Percentiles rank a stretch among this genome's conserved stretches.
Conservation (phyloP, 2,329 filamentous ascomycete species). For the Metarhizium album region DNA sequence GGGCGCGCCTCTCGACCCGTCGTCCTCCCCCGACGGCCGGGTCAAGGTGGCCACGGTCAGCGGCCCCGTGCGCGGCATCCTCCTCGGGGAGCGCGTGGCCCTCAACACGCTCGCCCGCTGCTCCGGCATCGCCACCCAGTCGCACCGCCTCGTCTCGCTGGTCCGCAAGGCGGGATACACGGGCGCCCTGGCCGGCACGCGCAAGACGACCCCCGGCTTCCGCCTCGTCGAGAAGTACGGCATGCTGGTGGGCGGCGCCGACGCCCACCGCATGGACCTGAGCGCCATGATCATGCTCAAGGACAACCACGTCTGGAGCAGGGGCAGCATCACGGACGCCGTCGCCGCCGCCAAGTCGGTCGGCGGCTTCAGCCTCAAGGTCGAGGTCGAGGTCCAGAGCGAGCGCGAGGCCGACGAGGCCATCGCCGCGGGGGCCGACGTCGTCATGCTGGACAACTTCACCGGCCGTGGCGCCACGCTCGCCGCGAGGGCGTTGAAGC, state of each 20-base stretch:
- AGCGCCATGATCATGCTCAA: slow-evolving; percentile 97
- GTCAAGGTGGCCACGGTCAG: slow-evolving; percentile 66
- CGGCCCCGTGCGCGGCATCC: slow-evolving; percentile 67
- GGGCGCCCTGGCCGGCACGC: slow-evolving; percentile 81
- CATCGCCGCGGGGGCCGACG: slow-evolving; percentile 80
- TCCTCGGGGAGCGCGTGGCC: slow-evolving; percentile 89
- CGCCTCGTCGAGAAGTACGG: slow-evolving; percentile 95
- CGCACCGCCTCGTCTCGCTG: slow-evolving; percentile 40
- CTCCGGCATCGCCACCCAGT: slow-evolving; percentile 76
- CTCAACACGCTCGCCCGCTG: slow-evolving; percentile 85
- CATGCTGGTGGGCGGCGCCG: slow-evolving; percentile 87
- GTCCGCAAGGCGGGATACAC: slow-evolving; percentile 60
- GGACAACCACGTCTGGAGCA: slow-evolving; percentile 96
- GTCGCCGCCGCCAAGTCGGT: slow-evolving; percentile 74
- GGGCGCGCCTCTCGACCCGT: slow-evolving; percentile 55
- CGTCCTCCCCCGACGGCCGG: slow-evolving; percentile 28
- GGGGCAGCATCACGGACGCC: slow-evolving; percentile 74
- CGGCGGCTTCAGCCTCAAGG: slow-evolving; percentile 83
- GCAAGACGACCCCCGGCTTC: slow-evolving; percentile 96
- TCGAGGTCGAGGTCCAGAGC: slow-evolving; percentile 90
- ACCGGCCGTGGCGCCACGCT: slow-evolving; percentile 63
- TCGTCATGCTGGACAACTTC: slow-evolving; percentile 98
- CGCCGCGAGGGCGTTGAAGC: slow-evolving; percentile 66
- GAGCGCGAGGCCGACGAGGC: slow-evolving; percentile 86
- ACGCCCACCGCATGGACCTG: slow-evolving; percentile 84